Evolutionary conservation across 805 yeast species (phyloP).

Genomic region (Metschnikowia continentalis): DNA sequence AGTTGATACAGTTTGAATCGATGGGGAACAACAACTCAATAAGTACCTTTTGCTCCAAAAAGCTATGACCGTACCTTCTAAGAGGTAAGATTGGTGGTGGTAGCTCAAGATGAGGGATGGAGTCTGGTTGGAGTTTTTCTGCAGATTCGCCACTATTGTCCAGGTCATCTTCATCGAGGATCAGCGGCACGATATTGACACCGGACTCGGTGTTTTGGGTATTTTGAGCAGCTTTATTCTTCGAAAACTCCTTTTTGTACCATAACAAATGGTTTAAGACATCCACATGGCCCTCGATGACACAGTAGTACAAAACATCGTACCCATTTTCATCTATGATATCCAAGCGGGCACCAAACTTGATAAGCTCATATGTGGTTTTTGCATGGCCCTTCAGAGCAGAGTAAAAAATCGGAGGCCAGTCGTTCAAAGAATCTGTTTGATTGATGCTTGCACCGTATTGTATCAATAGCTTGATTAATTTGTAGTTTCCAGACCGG

Average conservation of each 20-base stretch:
- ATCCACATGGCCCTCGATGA: conserved; percentile 89
- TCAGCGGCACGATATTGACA: conserved; percentile 5
- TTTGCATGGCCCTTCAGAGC: conserved; percentile 76
- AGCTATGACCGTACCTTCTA: conserved; percentile 92
- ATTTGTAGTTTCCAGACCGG: conserved; percentile 67
- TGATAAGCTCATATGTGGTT: conserved; percentile 67
- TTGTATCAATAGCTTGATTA: conserved; percentile 64
- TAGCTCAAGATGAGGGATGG: conserved; percentile 82
- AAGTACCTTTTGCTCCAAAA: conserved; percentile 83
- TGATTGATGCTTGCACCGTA: conserved; percentile 73
- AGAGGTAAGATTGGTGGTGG: conserved; percentile 97
- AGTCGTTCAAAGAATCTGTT: conserved; percentile 78
- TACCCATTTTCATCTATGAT: conserved; percentile 75
- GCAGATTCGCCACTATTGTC: conserved; percentile 34
- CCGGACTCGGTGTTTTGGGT: not conserved
- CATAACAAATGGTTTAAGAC: conserved; percentile 67
- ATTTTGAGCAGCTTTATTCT: not conserved
- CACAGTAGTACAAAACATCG: conserved; percentile 82
- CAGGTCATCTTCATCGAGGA: conserved; percentile 26
- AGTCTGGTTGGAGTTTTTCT: conserved; percentile 46
- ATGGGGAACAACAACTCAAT: conserved; percentile 69
- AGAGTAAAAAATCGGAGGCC: conserved; percentile 93
- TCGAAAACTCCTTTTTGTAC: conserved; percentile 21
- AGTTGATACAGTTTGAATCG: conserved; percentile 42
- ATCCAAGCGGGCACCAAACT: conserved; percentile 64